Conservation (phyloP, 2,329 filamentous ascomycete species). For the Aspergillus tubingensis region DNA sequence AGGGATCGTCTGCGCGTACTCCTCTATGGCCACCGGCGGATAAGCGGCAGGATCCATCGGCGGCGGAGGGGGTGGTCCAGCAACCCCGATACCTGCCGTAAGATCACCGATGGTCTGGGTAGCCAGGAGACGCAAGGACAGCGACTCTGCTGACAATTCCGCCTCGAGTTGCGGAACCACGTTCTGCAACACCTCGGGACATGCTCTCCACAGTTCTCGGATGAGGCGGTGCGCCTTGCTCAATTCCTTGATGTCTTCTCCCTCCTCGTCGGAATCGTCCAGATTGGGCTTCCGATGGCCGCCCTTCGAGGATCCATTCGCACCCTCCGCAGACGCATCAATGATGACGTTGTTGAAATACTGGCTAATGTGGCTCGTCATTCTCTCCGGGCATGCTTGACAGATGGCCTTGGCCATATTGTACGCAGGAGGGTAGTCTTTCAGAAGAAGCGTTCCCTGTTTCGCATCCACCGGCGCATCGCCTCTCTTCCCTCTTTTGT, state of each 20-base stretch:
- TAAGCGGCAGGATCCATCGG: conserved; percentile 79
- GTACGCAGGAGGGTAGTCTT: conserved; percentile 88
- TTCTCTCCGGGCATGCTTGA: conserved; percentile 84
- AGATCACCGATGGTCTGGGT: conserved; percentile 95
- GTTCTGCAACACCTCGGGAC: conserved; percentile 83
- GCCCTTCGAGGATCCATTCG: conserved; percentile 52
- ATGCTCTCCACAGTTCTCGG: conserved; percentile 90
- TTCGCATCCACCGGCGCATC: conserved; percentile 65
- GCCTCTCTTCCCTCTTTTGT: conserved; percentile 58
- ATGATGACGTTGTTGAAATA: conserved; percentile 98
- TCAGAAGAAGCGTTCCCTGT: conserved; percentile 80
- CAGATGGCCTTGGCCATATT: conserved; percentile 96
- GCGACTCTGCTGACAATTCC: conserved; percentile 86
- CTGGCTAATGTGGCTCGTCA: conserved; percentile 90
- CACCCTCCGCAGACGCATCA: conserved; percentile 67
- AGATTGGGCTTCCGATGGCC: conserved; percentile 51
- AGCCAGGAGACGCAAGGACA: conserved; percentile 80
- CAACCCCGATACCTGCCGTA: conserved; percentile 88
- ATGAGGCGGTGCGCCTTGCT: conserved; percentile 87
- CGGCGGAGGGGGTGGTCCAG: conserved; percentile 74
- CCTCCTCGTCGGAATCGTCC: conserved; percentile 68
- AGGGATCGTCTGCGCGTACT: conserved; percentile 53
- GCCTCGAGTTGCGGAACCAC: conserved; percentile 92
- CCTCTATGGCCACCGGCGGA: conserved; percentile 59
- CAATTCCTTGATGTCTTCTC: conserved; percentile 83